Conservation (phyloP, 768 basidiomycete genomes). For the Phaeotremella skinneri region DNA sequence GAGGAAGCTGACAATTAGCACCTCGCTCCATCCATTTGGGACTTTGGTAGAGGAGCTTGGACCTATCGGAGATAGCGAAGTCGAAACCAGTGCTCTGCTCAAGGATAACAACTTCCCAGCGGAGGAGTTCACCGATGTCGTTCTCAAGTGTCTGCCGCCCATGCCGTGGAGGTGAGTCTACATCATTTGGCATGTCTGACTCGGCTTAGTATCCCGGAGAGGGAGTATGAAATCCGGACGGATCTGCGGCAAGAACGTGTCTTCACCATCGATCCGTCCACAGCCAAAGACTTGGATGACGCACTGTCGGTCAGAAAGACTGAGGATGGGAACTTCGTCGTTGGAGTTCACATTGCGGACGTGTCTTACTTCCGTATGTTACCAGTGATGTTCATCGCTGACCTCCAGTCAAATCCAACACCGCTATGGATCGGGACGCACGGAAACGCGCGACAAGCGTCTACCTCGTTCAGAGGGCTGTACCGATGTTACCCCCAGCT, state of each 20-base stretch:
- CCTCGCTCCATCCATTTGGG: slow-evolving; percentile 97
- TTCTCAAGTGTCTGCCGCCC: slow-evolving; percentile 91
- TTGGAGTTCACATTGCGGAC: slow-evolving; percentile 94
- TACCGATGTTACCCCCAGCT: slow-evolving; percentile 95
- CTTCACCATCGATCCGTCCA: slow-evolving; percentile 89
- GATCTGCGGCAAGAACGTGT: slow-evolving; percentile 80
- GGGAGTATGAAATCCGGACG: slow-evolving; percentile 80
- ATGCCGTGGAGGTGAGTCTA: slow-evolving; percentile 68
- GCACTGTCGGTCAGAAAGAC: slow-evolving; percentile 84
- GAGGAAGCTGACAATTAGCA: slow-evolving; percentile 65
- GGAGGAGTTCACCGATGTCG: slow-evolving; percentile 93
- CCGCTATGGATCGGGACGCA: slow-evolving; percentile 96
- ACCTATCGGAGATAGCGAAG: slow-evolving; percentile 96
- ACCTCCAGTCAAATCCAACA: slow-evolving; percentile 54
- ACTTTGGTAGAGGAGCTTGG: slow-evolving; percentile 97
- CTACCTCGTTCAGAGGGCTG: slow-evolving; percentile 90
- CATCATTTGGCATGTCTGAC: slow-evolving; percentile 50
- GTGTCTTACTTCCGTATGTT: slow-evolving; percentile 73
- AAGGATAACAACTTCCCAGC: slow-evolving; percentile 99
- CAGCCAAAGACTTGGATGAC: slow-evolving; percentile 91
- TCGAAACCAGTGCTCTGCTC: slow-evolving; percentile 92
- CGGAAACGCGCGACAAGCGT: slow-evolving; percentile 96
- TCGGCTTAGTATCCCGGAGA: slow-evolving; percentile 72
- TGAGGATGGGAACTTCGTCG: slow-evolving; percentile 86
- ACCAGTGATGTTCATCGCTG: slow-evolving; percentile 52